A percentile compares a stretch with the other conserved stretches of the same genome.
phyloP scores from a whole-genome alignment of 169 alveolate species.

The Cryptosporidium ubiquitum region DNA sequence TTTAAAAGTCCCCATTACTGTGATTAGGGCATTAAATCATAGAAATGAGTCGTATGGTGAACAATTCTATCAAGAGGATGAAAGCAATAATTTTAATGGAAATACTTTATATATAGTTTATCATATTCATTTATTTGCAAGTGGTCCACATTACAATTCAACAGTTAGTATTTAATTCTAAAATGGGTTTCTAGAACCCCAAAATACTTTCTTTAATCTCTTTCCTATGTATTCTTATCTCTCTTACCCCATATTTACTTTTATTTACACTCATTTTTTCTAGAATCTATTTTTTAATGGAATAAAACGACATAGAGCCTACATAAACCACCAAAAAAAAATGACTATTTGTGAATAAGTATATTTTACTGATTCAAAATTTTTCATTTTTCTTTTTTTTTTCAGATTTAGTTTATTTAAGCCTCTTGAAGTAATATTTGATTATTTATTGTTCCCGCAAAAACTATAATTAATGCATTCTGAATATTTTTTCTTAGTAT shows the following conservation, averaged over 20 bases:
- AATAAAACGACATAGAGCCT: no score
- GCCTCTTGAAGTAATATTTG: background rate
- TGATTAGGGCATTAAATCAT: constrained; percentile 30
- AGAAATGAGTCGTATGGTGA: constrained; percentile 67
- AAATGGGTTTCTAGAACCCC: no score
- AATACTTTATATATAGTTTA: constrained; percentile 41
- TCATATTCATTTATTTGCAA: constrained; percentile 51
- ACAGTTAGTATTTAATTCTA: background rate
- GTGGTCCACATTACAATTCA: constrained; percentile 61
- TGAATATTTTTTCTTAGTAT: no score
- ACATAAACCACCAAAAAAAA: no score
- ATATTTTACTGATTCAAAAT: no score
- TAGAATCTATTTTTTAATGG: no score
- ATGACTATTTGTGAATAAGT: no score
- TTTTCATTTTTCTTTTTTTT: no score
- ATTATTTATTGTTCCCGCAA: background rate
- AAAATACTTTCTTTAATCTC: no score
- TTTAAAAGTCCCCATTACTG: constrained; percentile 32
- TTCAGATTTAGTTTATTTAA: no score
- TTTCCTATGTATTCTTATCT: background rate
- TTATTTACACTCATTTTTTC: no score
- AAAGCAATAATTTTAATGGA: background rate
- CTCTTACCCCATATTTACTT: background rate
- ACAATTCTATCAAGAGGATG: constrained; percentile 15
- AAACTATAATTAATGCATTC: background rate